These are phyloP conservation scores for Solanum clarkiae DNA, from an alignment of 257 asterid genomes.

Conservation along the genomic window DNA sequence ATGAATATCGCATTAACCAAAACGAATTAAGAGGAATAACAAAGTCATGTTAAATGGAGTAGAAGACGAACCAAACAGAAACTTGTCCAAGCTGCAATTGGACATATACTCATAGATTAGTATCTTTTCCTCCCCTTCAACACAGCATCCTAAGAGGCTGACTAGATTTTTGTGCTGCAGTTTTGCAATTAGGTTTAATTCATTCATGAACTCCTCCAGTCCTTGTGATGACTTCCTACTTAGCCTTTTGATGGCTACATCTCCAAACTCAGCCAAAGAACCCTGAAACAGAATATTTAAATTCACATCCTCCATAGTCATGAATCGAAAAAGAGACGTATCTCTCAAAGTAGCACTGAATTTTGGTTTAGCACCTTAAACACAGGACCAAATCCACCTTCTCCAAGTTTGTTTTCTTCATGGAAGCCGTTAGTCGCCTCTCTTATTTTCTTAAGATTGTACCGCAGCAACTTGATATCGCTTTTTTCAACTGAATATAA, in stretches of 20 bases:
- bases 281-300: conserved; percentile 1
- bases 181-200: neutral
- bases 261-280: neutral
- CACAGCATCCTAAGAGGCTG: conserved; percentile 6
- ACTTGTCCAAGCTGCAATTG: conserved; percentile 6
- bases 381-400: conserved; percentile 10
- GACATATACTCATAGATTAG: conserved; percentile 6
- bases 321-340: neutral
- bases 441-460: neutral
- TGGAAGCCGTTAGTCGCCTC: conserved; percentile 4
- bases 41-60: neutral
- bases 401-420: conserved; percentile 2
- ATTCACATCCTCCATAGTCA: neutral
- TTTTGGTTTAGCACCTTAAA: conserved; percentile 2
- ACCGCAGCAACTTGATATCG: neutral
- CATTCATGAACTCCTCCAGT: conserved; percentile 16
- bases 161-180: neutral
- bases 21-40: neutral
- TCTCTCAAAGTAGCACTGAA: neutral
- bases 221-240: conserved; percentile 17
- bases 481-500: neutral
- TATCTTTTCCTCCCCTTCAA: conserved; percentile 9
- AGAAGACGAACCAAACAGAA: conserved; percentile 5
- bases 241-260: conserved; percentile 20
- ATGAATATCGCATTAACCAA: neutral